A percentile compares a stretch with the other conserved stretches of the same genome.
These are phyloP conservation scores for Phytopythium delawarense DNA, from an alignment of 352 stramenopile genomes.

Conservation along the genomic window DNA sequence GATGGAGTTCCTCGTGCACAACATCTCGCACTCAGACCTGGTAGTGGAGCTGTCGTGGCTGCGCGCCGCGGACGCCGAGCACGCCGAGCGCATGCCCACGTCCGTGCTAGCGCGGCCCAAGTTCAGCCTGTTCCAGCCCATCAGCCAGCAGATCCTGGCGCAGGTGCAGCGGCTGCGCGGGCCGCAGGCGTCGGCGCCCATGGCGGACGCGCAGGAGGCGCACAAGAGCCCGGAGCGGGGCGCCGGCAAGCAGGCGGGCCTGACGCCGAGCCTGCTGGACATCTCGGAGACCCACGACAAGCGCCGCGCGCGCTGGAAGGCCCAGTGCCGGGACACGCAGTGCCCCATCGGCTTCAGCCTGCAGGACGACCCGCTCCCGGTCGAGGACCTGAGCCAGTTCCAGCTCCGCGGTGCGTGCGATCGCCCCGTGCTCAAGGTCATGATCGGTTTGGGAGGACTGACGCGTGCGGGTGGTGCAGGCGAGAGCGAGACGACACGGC, in stretches of 20 bases:
- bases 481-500: constrained; percentile 46
- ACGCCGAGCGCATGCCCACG: constrained; percentile 27
- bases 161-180: constrained; percentile 44
- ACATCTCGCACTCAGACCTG: constrained; percentile 96
- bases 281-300: constrained; percentile 17
- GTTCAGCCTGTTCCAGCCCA: constrained; percentile 87
- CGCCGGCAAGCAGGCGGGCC: constrained; percentile 36
- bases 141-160: constrained; percentile 66
- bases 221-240: constrained; percentile 8
- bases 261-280: constrained; percentile 63
- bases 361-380: constrained; percentile 44
- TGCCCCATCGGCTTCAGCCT: constrained; percentile 79
- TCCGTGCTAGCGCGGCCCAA: constrained; percentile 77
- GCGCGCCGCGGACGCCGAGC: constrained; percentile 5
- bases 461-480: background rate
- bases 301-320: constrained; percentile 45
- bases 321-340: constrained; percentile 51
- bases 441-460: too few species aligned
- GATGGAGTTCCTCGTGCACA: constrained; percentile 96
- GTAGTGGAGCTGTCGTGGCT: constrained; percentile 89
- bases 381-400: constrained; percentile 59
- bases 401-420: constrained; percentile 36
- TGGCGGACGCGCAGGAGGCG: constrained; percentile 13
- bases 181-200: constrained; percentile 8
- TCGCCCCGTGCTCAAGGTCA: background rate